phyloP scores from a whole-genome alignment of 164 flowering plant genomes.

The Chloranthus sessilifolius region DNA sequence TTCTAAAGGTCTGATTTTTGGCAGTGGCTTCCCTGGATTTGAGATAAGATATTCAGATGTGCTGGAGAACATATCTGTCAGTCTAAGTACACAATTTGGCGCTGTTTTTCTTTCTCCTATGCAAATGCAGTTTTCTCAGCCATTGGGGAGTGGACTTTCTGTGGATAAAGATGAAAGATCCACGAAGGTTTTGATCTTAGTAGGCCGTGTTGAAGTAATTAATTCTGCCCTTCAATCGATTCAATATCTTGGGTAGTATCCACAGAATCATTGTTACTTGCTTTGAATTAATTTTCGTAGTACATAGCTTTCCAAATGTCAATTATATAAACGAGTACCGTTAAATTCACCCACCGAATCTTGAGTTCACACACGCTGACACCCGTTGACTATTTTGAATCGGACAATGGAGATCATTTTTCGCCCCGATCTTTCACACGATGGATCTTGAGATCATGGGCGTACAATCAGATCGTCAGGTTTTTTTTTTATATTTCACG shows the following conservation, averaged over 20 bases:
- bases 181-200: slow-evolving; percentile 40
- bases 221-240: slow-evolving; percentile 71
- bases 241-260: slow-evolving; percentile 79
- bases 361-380: no score
- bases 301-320: no score
- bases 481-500: no score
- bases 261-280: slow-evolving; percentile 1
- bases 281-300: background rate
- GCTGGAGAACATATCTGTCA: slow-evolving; percentile 68
- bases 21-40: slow-evolving; percentile 83
- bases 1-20: slow-evolving; percentile 12
- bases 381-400: no score
- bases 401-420: no score
- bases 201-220: slow-evolving; percentile 60
- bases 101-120: slow-evolving; percentile 56
- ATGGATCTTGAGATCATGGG: no score
- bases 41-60: slow-evolving; percentile 63
- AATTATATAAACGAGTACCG: no score
- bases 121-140: slow-evolving; percentile 63
- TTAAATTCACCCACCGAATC: no score
- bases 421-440: no score
- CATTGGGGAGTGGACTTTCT: slow-evolving; percentile 37
- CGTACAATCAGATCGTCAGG: no score
- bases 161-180: slow-evolving; percentile 26
- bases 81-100: slow-evolving; percentile 55